Base-by-base conservation (phyloP, 108 stramenopile species). In the Nitzschia sp. region DNA sequence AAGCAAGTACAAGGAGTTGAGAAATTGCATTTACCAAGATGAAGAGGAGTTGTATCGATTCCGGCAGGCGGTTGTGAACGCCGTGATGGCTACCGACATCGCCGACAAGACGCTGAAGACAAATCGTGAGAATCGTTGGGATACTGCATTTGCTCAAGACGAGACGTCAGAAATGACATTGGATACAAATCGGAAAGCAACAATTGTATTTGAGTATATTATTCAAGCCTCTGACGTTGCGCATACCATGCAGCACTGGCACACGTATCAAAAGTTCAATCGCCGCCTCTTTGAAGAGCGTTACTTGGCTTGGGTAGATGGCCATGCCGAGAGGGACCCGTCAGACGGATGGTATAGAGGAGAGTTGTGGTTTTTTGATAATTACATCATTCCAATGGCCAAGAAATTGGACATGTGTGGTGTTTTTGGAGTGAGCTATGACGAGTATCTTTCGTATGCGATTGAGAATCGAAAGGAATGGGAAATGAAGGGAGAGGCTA, bases 131-230 rank as follows among this genome's bases (percentile, higher is more conserved):
- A 52, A 64, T 3, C 74, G 82, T 6, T 83, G 82, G 82, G 56
- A 71, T 9, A 68, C 68, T 14, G 82, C 70, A 1, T 83, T 83
- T 34, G 53, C 41, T 19, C 53, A 55, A 10, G 8, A 26, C 7
- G 41, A 41, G 34, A 40, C 3, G 40, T 37, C 43, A 22, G 53
- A 54, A 12, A 29, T 39, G 14, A 14, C 25, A 50, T 25, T 14
- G 37, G 38, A 25, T 37, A 21, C 26, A 2, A 70, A 56, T 64
- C 57, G 62, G n/a, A 75, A 75, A 48, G 78, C 73, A 24, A 69
- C 78, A 20, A 57, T 71, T 46, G 78, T 79, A 9, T 51, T 75
- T 42, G 80, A 80, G 61, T 72, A 80, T 34, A 76, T 80, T 50
- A 75, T 80, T 48, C 73, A 75, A 69, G 80, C 76, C 5, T 50